phyloP scores from a whole-genome alignment of 768 basidiomycete species.

The Candolleomyces efflorescens region DNA sequence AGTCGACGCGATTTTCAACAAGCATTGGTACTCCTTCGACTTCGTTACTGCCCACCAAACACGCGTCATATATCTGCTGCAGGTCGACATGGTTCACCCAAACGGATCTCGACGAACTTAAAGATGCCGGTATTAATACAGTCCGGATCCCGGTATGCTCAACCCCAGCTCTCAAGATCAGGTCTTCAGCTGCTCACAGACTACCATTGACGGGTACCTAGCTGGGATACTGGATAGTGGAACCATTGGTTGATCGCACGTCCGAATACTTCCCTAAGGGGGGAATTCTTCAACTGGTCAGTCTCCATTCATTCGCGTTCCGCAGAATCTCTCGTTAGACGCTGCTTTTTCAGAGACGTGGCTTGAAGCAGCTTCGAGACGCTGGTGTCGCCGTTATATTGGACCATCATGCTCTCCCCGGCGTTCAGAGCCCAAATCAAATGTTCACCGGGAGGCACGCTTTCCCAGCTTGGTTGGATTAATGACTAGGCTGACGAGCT shows the following conservation, averaged over 20 bases:
- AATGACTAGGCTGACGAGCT: background rate
- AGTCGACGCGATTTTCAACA: conserved; percentile 52
- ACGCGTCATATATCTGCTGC: background rate
- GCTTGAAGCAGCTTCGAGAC: conserved; percentile 51
- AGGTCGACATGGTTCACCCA: conserved; percentile 74
- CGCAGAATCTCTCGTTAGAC: too few species aligned
- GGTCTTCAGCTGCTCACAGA: background rate
- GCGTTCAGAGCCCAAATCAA: conserved; percentile 58
- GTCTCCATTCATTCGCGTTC: conserved; percentile 11
- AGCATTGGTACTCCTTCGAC: conserved; percentile 51
- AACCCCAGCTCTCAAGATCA: too few species aligned
- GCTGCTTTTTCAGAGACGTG: conserved; percentile 33
- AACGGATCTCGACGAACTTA: conserved; percentile 52
- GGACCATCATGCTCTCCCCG: conserved; percentile 66
- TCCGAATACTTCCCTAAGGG: conserved; percentile 67
- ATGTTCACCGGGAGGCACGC: conserved; percentile 66
- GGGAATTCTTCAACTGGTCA: conserved; percentile 60
- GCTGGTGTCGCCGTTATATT: conserved; percentile 68
- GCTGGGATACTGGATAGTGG: conserved; percentile 84
- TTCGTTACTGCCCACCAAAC: background rate
- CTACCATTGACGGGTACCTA: conserved; percentile 19
- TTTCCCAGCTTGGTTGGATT: background rate
- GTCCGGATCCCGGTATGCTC: conserved; percentile 69
- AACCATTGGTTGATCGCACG: conserved; percentile 58
- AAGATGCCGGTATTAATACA: conserved; percentile 60